phyloP scores from a whole-genome alignment of 345 rosid genomes.

The Lepidium aucheri region DNA sequence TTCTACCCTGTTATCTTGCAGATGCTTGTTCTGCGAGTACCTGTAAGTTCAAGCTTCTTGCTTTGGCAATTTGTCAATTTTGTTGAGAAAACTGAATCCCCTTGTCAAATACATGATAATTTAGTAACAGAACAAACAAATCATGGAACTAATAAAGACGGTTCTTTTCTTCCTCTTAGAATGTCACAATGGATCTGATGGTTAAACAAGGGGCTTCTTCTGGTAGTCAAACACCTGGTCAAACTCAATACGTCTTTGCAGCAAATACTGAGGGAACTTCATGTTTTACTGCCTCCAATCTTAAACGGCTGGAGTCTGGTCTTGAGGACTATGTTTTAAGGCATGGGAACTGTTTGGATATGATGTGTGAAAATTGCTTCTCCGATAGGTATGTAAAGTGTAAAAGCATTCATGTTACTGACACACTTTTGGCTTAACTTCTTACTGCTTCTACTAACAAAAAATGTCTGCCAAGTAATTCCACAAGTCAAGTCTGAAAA shows the following conservation, averaged over 20 bases:
- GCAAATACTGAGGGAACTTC: conserved; percentile 37
- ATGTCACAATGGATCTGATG: conserved; percentile 60
- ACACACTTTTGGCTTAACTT: neutral
- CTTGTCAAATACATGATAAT: too few relatives aligned
- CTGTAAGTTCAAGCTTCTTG: conserved; percentile 49
- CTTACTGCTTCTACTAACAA: neutral
- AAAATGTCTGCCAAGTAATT: neutral
- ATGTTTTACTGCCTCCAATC: conserved; percentile 38
- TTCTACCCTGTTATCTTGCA: conserved; percentile 40
- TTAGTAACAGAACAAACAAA: neutral
- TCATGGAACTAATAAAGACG: neutral
- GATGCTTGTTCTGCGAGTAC: conserved; percentile 67
- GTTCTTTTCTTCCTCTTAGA: conserved; percentile 28
- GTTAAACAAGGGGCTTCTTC: conserved; percentile 38
- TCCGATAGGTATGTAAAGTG: conserved; percentile 30
- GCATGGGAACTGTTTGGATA: conserved; percentile 40
- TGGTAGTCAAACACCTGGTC: conserved; percentile 38
- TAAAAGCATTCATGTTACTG: neutral
- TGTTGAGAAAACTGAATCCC: too few relatives aligned
- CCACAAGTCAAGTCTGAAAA: neutral
- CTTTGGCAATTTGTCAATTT: conserved; percentile 7
- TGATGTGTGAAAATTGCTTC: conserved; percentile 47
- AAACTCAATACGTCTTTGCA: conserved; percentile 38
- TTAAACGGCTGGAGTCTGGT: conserved; percentile 70
- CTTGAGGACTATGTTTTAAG: conserved; percentile 64